Evolutionary conservation across 441 rosid genomes (phyloP).

Genomic region (Rhodomyrtus psidioides): DNA sequence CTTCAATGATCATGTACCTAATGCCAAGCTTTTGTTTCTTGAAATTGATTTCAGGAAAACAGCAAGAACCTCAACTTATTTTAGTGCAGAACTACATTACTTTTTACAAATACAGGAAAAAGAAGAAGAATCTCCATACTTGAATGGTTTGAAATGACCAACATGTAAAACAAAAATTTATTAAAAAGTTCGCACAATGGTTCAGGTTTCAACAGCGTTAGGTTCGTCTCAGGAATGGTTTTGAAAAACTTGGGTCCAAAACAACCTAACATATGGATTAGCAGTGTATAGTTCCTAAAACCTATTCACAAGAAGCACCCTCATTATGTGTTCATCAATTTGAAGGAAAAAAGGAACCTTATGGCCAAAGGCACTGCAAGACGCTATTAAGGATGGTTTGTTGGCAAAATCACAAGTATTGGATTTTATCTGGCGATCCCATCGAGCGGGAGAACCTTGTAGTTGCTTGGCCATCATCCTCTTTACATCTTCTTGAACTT

Average conservation of each 20-base stretch:
- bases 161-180: not conserved
- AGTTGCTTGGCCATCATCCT: conserved; percentile 70
- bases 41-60: not conserved
- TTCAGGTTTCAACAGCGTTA: not conserved
- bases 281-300: not conserved
- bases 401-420: conserved; percentile 13
- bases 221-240: not conserved
- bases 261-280: not conserved
- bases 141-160: not conserved
- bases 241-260: not conserved
- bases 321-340: not conserved
- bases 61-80: not conserved
- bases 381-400: conserved; percentile 67
- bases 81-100: not conserved
- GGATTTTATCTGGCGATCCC: conserved; percentile 15
- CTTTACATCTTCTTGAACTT: conserved; percentile 72
- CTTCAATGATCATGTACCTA: not conserved
- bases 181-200: not conserved
- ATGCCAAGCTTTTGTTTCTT: not conserved
- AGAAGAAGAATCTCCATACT: not conserved
- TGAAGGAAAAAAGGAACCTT: conserved; percentile 32
- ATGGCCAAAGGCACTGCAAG: conserved; percentile 78
- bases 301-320: not conserved
- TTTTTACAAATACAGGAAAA: not conserved
- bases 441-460: conserved; percentile 32